phyloP scores from a whole-genome alignment of 2,329 filamentous ascomycete genomes.

The Cladosporium sp. region DNA sequence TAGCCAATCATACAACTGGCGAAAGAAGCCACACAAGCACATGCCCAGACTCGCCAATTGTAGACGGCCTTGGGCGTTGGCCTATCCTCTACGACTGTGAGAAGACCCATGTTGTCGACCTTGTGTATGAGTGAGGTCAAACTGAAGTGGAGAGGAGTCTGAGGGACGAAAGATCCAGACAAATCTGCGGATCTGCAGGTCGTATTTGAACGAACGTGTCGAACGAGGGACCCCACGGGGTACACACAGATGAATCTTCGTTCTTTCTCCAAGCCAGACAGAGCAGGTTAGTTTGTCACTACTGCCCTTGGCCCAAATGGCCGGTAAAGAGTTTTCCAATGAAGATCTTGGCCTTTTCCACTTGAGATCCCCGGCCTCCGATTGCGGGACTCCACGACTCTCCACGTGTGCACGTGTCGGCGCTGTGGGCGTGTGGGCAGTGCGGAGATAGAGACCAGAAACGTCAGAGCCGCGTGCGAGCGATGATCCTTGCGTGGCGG shows the following conservation, averaged over 20 bases:
- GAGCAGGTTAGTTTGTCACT: constrained; percentile 10
- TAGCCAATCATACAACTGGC: constrained; percentile 61
- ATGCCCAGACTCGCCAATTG: constrained; percentile 60
- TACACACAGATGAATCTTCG: constrained; percentile 4
- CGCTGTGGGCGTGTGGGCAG: background rate
- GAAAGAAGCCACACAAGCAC: constrained; percentile 56
- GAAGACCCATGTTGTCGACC: constrained; percentile 36
- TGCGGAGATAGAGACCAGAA: constrained; percentile 16
- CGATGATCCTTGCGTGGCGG: background rate
- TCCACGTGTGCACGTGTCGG: constrained; percentile 9
- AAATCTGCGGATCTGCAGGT: constrained; percentile 1
- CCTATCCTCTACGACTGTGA: constrained; percentile 42
- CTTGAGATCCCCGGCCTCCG: background rate
- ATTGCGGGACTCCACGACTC: constrained; percentile 11
- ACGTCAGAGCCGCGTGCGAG: background rate
- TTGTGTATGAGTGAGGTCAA: background rate
- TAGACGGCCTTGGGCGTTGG: constrained; percentile 59
- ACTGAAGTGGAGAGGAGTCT: constrained; percentile 10
- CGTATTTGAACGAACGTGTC: constrained; percentile 14
- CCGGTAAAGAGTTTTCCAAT: constrained; percentile 19
- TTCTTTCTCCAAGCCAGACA: constrained; percentile 12
- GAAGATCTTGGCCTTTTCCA: background rate
- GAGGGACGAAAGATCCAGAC: constrained; percentile 4
- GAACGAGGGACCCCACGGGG: constrained; percentile 7
- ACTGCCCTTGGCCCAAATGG: background rate